Percentiles rank a stretch among this genome's conserved stretches.
Evolutionary conservation across 108 stramenopile species (phyloP).

Genomic region (Nitzschia palea): DNA sequence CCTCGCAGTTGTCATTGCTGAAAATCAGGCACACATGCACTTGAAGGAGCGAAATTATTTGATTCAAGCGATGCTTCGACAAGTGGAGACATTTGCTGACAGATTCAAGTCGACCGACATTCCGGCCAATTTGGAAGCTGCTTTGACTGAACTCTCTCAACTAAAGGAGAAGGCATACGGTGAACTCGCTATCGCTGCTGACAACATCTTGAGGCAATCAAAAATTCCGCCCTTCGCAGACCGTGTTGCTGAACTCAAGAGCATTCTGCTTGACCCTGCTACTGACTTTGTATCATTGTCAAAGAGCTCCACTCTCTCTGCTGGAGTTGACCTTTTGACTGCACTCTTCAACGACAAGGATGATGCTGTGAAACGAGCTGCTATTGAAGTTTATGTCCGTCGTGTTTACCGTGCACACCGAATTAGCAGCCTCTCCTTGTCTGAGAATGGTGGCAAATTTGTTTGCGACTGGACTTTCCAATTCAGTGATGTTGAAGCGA

Average conservation of each 20-base stretch:
- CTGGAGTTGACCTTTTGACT: slow-evolving; percentile 93
- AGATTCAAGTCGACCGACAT: slow-evolving; percentile 59
- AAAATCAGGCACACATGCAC: slow-evolving; percentile 79
- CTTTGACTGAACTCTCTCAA: slow-evolving; percentile 53
- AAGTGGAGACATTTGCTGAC: slow-evolving; percentile 71
- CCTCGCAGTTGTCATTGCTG: slow-evolving; percentile 79
- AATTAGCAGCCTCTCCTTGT: slow-evolving; percentile 64
- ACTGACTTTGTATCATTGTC: slow-evolving; percentile 67
- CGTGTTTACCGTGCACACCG: slow-evolving; percentile 95
- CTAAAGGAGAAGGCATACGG: slow-evolving; percentile 84
- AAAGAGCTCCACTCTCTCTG: slow-evolving; percentile 78
- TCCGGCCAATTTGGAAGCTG: slow-evolving; percentile 54
- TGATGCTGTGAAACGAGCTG: slow-evolving; percentile 58
- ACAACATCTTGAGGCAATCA: slow-evolving; percentile 65
- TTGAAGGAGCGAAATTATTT: slow-evolving; percentile 51
- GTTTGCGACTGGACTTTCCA: slow-evolving; percentile 86
- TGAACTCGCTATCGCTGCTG: slow-evolving; percentile 82
- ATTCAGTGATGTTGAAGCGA: slow-evolving; percentile 76
- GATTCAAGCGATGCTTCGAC: slow-evolving; percentile 73
- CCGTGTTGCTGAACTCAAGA: slow-evolving; percentile 78
- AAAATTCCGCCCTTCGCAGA: slow-evolving; percentile 82
- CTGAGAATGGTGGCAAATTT: slow-evolving; percentile 64
- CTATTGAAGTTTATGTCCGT: slow-evolving; percentile 89
- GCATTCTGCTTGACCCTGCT: slow-evolving; percentile 58
- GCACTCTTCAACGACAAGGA: slow-evolving; percentile 84